A percentile compares a stretch with the other conserved stretches of the same genome.
Evolutionary conservation across 169 alveolate species (phyloP).

Genomic region (Eimeria falciformis): DNA sequence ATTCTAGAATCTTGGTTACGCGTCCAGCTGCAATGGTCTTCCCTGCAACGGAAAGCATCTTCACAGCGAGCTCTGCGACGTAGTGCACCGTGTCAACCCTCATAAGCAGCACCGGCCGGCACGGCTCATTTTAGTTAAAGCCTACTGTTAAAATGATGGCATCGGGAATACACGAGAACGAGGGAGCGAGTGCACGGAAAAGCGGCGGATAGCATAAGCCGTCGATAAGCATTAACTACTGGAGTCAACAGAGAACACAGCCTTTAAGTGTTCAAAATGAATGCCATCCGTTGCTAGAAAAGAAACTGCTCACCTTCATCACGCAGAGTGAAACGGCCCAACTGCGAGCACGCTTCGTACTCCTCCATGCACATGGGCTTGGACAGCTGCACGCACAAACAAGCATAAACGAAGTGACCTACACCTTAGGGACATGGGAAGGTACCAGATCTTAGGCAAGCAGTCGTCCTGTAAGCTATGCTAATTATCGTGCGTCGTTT

Average conservation of each 20-base stretch:
- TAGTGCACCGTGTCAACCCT: not conserved
- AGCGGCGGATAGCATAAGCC: no score
- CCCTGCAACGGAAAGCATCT: not conserved
- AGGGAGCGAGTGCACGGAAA: not conserved
- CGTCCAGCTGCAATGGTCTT: slow-evolving; percentile 38
- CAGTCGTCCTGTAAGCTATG: no score
- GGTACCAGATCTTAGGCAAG: no score
- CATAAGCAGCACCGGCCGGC: not conserved
- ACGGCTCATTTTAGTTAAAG: not conserved
- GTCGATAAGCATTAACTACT: no score
- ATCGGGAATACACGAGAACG: not conserved
- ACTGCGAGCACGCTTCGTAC: slow-evolving; percentile 90
- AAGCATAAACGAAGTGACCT: not conserved
- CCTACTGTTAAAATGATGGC: not conserved
- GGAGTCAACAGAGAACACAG: no score
- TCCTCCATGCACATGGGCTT: slow-evolving; percentile 94
- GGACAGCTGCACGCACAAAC: slow-evolving; percentile 81
- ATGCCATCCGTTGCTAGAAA: not conserved
- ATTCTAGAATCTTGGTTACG: slow-evolving; percentile 34
- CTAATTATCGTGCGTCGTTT: no score
- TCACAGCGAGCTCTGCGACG: not conserved
- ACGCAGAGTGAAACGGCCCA: slow-evolving; percentile 97
- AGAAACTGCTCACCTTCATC: slow-evolving; percentile 92
- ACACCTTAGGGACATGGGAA: no score
- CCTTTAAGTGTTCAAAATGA: no score